These are phyloP conservation scores for Thelephora aurantiotincta DNA, from an alignment of 768 basidiomycete genomes.

Conservation along the genomic window DNA sequence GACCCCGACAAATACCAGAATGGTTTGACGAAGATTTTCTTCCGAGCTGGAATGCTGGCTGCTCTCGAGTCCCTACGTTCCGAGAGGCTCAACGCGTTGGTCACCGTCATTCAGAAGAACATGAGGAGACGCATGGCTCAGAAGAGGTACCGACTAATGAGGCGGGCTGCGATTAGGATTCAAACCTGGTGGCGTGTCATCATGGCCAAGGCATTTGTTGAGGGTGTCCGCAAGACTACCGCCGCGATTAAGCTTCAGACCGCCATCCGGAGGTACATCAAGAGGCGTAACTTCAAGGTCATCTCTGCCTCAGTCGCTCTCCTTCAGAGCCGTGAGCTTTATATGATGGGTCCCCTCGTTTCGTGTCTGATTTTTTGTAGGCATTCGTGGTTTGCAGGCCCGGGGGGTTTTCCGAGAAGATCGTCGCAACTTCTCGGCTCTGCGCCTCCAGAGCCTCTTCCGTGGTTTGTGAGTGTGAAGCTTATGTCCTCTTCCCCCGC, in stretches of 20 bases:
- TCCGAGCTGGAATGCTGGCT: constrained; percentile 97
- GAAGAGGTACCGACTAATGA: constrained; percentile 61
- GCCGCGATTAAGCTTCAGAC: constrained; percentile 70
- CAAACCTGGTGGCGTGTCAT: constrained; percentile 95
- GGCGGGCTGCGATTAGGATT: constrained; percentile 64
- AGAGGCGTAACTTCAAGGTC: constrained; percentile 55
- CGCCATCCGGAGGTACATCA: constrained; percentile 54
- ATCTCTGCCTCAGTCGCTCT: constrained; percentile 47
- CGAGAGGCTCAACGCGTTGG: constrained; percentile 76
- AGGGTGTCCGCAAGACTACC: constrained; percentile 54
- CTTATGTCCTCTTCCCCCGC: constrained; percentile 4
- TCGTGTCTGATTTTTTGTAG: constrained; percentile 22
- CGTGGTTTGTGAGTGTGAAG: constrained; percentile 67
- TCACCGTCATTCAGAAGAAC: constrained; percentile 96
- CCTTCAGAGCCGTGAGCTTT: constrained; percentile 73
- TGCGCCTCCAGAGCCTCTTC: constrained; percentile 64
- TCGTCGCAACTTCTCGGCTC: constrained; percentile 46
- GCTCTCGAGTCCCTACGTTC: constrained; percentile 85
- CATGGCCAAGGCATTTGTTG: constrained; percentile 56
- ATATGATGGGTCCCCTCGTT: not conserved
- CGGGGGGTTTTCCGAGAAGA: constrained; percentile 44
- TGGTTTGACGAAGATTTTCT: constrained; percentile 97
- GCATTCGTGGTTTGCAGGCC: constrained; percentile 60
- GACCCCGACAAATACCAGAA: constrained; percentile 96
- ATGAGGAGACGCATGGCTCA: constrained; percentile 78